Conservation (phyloP, 257 asterid genomes). For the Nicotiana obtusifolia region DNA sequence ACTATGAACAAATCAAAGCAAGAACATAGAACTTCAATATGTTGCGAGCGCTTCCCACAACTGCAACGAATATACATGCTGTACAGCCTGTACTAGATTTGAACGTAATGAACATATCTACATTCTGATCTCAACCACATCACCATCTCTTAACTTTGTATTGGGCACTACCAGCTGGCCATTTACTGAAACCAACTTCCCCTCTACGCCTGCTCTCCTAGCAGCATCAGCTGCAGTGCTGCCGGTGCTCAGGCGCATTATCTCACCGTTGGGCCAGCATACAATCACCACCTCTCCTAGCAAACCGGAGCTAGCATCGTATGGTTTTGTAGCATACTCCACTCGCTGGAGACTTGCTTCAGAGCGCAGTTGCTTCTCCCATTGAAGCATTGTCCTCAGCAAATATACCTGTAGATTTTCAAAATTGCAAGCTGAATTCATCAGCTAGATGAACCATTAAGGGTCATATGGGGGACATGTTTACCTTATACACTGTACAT, state of each 20-base stretch:
- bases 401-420: conserved; percentile 48
- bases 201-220: conserved; percentile 67
- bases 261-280: conserved; percentile 93
- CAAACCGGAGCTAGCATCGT: conserved; percentile 24
- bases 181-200: conserved; percentile 73
- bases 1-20: not conserved
- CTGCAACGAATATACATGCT: not conserved
- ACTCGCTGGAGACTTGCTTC: conserved; percentile 56
- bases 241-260: conserved; percentile 78
- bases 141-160: conserved; percentile 89
- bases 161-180: conserved; percentile 80
- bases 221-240: conserved; percentile 99
- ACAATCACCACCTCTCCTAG: conserved; percentile 80
- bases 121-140: conserved; percentile 79
- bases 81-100: not conserved
- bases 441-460: not conserved
- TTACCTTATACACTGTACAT: not conserved
- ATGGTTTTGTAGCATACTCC: conserved; percentile 15
- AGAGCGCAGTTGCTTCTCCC: conserved; percentile 89
- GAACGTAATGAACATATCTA: conserved; percentile 20
- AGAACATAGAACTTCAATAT: not conserved
- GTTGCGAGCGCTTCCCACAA: not conserved
- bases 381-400: conserved; percentile 92
- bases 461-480: not conserved
- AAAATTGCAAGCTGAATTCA: not conserved